Percentiles rank a stretch among this genome's conserved stretches.
Evolutionary conservation across 1,284 basidiomycete genomes (phyloP).

Genomic region (Erythrobasidium hasegawianum): DNA sequence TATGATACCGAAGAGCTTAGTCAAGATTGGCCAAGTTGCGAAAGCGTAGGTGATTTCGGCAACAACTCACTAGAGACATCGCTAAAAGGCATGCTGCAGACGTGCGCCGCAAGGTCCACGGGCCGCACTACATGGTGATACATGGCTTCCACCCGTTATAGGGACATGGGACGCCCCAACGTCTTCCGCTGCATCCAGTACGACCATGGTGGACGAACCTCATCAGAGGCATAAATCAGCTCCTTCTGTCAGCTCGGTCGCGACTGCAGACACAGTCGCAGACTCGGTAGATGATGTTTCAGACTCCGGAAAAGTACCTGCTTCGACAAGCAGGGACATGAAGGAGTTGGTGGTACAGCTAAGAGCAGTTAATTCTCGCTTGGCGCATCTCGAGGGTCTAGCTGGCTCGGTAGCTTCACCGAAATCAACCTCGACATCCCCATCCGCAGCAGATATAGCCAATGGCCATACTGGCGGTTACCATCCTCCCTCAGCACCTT

Average conservation of each 20-base stretch:
- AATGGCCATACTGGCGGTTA: conserved; percentile 1
- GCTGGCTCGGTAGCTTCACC: background rate
- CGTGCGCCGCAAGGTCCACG: conserved; percentile 10
- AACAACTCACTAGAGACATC: no score
- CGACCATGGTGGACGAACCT: background rate
- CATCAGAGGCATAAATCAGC: background rate
- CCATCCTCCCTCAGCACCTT: conserved; percentile 20
- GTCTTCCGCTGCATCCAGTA: background rate
- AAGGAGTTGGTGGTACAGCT: conserved; percentile 25
- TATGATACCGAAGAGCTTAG: conserved; percentile 41
- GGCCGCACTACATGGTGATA: conserved; percentile 24
- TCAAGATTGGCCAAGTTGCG: conserved; percentile 39
- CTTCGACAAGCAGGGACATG: conserved; percentile 25
- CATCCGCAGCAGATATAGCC: background rate
- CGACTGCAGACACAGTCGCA: background rate
- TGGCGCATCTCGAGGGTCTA: conserved; percentile 11
- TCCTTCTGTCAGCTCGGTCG: background rate
- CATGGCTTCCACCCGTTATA: conserved; percentile 41
- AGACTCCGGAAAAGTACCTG: conserved; percentile 8
- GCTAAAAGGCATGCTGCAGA: background rate
- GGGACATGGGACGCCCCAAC: conserved; percentile 20
- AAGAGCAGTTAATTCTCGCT: conserved; percentile 12
- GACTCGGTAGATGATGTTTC: no score
- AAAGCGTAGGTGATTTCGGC: conserved; percentile 7
- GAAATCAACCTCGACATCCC: background rate